Base-by-base conservation (phyloP, 768 basidiomycete genomes). In the Tricholomella constricta region DNA sequence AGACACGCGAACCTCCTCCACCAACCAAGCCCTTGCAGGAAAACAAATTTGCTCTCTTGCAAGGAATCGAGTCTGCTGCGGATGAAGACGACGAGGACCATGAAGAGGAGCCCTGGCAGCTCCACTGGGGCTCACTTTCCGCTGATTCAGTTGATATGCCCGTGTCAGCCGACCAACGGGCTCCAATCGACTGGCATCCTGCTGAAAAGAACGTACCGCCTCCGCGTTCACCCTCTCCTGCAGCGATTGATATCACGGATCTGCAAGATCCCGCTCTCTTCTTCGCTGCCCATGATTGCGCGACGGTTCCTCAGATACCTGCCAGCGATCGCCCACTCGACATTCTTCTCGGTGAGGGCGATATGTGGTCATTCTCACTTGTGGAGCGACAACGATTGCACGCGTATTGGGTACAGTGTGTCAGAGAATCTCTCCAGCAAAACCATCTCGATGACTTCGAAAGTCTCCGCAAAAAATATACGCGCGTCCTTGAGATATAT, bases 331-430 rank as follows among this genome's bases (percentile, higher is more conserved):
- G 81, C 1, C 43, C 67, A 2, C 41, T 85, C 10, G 63, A 69
- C 1, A 60, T 57, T 3, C 68, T 84, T 11, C 65, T 81, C 2
- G 44, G 62, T 0, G 57, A 61, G 12, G 71, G 61, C 1, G 62
- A 72, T 26, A 69, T 86, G 17, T 89, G 87, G 88, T 45, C 55
- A 0, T 75, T 86, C 75, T 83, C 83, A 3, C 38, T 37, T 4
- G 6, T 26, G 1, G 88, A 89, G 60, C 77, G 88, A 2, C 38
- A 59, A 9, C 61, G 54, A 2, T 63, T 88, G 0, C 67, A 79
- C 43, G 45, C 57, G 0, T 73, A 68, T 42, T 89, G 84, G 86
- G 68, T 71, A 7, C 66, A 73, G 3, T 64, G 74, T 49, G 71
- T 78, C 25, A 72, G 79, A 7, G 56, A 62, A 14, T 43, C 51